These are phyloP conservation scores for Tylopilus vinaceipallidus DNA, from an alignment of 768 basidiomycete genomes.

Conservation along the genomic window DNA sequence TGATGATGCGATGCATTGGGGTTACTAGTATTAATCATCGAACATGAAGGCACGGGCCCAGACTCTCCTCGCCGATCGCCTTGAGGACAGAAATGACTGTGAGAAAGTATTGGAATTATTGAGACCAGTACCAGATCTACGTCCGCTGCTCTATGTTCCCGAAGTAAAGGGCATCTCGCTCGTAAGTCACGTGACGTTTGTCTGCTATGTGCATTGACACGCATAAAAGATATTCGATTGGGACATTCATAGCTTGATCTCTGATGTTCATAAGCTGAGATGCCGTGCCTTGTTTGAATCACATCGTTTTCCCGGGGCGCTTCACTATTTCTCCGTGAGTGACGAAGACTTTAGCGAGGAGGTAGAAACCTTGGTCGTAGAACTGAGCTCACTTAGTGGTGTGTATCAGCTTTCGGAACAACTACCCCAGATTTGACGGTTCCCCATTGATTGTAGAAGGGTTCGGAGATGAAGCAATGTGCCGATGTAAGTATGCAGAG, in stretches of 20 bases:
- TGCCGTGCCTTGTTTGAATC: background rate
- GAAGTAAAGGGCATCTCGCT: background rate
- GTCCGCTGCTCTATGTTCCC: background rate
- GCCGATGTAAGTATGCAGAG: background rate
- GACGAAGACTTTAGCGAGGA: conserved; percentile 7
- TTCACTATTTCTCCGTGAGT: background rate
- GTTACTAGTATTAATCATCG: background rate
- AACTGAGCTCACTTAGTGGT: conserved; percentile 14
- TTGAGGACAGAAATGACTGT: background rate
- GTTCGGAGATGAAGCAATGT: conserved; percentile 10
- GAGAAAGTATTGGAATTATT: background rate
- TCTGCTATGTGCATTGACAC: background rate
- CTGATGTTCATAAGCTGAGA: background rate
- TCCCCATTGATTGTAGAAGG: conserved; percentile 3
- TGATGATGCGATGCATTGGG: background rate
- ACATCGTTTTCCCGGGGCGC: background rate
- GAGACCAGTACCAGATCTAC: background rate
- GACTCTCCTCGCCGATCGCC: background rate
- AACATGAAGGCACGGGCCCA: conserved; percentile 1
- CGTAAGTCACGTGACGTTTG: conserved; percentile 1
- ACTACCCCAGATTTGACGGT: background rate
- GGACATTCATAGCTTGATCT: conserved; percentile 3
- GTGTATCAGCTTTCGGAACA: background rate
- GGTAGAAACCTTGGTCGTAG: background rate
- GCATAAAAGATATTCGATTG: conserved; percentile 12